These are phyloP conservation scores for Mucor lusitanicus DNA, from an alignment of 371 early-diverging fungal species.

Conservation along the genomic window DNA sequence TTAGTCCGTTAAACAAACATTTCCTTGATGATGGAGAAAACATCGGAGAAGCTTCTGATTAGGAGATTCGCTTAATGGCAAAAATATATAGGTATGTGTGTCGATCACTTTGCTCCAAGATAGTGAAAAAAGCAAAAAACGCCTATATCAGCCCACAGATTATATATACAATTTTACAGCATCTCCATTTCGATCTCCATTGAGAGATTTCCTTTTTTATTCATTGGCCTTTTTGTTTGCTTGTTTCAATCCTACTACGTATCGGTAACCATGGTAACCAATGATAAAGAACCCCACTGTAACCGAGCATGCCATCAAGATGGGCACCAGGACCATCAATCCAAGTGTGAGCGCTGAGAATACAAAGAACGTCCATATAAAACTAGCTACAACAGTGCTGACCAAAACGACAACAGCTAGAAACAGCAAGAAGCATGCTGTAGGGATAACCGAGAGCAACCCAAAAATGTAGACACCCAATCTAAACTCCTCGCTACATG, in stretches of 20 bases:
- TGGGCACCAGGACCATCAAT: constrained; percentile 1
- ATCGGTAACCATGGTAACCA: constrained; percentile 1
- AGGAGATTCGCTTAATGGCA: neutral
- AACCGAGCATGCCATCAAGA: neutral
- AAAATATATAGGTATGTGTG: neutral
- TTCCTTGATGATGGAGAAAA: neutral
- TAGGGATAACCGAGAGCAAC: neutral
- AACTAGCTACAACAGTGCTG: neutral
- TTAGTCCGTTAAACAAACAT: neutral
- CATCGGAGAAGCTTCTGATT: constrained; percentile 2
- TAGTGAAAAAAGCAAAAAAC: neutral
- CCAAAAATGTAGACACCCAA: constrained; percentile 6
- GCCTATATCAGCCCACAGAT: neutral
- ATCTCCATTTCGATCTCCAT: neutral
- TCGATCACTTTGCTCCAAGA: neutral
- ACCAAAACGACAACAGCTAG: neutral
- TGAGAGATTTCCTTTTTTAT: neutral
- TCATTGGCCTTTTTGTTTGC: neutral
- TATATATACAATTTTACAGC: neutral
- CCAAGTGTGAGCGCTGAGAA: constrained; percentile 4
- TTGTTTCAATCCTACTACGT: constrained; percentile 4
- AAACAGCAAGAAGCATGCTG: constrained; percentile 1
- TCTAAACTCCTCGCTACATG: constrained; percentile 6
- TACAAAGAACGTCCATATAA: constrained; percentile 5
- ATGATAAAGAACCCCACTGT: neutral